Evolutionary conservation across 441 rosid genomes (phyloP).

Genomic region (Capsella rubella): DNA sequence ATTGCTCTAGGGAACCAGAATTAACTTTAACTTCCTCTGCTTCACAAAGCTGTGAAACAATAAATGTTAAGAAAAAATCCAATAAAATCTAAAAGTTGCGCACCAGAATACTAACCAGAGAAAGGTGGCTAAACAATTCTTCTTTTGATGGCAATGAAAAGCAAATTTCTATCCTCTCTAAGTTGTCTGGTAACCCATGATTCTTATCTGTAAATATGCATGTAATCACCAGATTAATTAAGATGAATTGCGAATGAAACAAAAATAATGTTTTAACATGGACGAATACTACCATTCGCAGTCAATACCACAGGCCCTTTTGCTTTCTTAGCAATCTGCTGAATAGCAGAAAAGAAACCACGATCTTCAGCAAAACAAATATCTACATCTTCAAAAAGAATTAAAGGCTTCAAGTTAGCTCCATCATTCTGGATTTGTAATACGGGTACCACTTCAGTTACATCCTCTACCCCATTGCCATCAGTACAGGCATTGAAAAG

Average conservation of each 20-base stretch:
- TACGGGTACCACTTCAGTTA: conserved; percentile 50
- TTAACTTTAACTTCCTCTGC: conserved; percentile 66
- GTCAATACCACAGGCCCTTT: conserved; percentile 93
- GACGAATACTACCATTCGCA: conserved; percentile 69
- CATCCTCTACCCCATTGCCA: conserved; percentile 50
- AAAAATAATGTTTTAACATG: conserved; percentile 31
- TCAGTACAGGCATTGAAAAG: conserved; percentile 47
- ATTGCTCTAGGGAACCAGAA: conserved; percentile 60
- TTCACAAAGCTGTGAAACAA: conserved; percentile 67
- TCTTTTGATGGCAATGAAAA: conserved; percentile 63
- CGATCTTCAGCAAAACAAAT: conserved; percentile 85
- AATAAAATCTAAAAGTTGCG: conserved; percentile 29
- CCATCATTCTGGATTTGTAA: conserved; percentile 50
- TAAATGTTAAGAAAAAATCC: conserved; percentile 32
- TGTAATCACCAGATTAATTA: conserved; percentile 28
- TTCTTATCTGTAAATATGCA: conserved; percentile 61
- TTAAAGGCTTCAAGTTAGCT: conserved; percentile 66
- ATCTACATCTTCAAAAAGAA: conserved; percentile 97
- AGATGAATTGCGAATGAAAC: conserved; percentile 16
- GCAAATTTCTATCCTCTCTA: conserved; percentile 68
- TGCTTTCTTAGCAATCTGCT: conserved; percentile 86
- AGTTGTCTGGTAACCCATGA: conserved; percentile 72
- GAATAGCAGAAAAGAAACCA: conserved; percentile 84
- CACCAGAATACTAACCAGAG: conserved; percentile 54
- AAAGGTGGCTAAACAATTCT: conserved; percentile 68